Base-by-base conservation (phyloP, 2,329 filamentous ascomycete species). In the Gaeumannomyces sp. region DNA sequence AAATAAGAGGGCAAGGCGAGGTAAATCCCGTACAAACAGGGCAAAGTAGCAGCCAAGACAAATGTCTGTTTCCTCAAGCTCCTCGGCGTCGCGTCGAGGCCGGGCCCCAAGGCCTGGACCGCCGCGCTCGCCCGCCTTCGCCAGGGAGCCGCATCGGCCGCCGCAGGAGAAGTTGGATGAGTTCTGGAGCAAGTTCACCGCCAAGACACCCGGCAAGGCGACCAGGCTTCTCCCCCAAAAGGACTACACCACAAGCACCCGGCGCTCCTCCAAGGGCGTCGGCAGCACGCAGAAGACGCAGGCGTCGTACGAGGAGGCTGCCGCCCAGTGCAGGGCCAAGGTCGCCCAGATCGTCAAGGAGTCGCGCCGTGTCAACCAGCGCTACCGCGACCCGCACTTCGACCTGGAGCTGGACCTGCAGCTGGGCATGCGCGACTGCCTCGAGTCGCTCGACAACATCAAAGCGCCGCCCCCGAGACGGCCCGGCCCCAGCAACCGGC, bases 321-420 rank as follows among this genome's bases (percentile, higher is more conserved):
- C 82, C 3, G 83, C 83, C 28, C 84, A 88, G 65, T 96, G 92
- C 76, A 81, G 80, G 64, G 84, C 83, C 65, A 90, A 83, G 77
- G 89, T 83, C 4, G 81, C 79, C 31, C 84, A 85, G 73, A 88
- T 88, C 66, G 80, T 85, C 61, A 79, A 80, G 65, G 85, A 88
- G 72, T 96, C 92, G 73, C 82, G 86, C 28, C 84, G 90, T 11
- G 80, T 92, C 65, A 96, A 96, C 75, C 89, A 92, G 71, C 94
- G 92, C 75, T 97, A 96, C 73, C 85, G 89, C 22, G 92, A 96
- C 72, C 85, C 88, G n/a, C 87, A 95, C 74, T 96, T 96, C 72
- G 90, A 96, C 73, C 86, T 96, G 63, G 92, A 95, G 72, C 79
- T 85, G 53, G 91, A 93, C 73, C 80, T 93, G 67, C 90, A 91